phyloP scores from a whole-genome alignment of 768 basidiomycete genomes.

The Lactarius vividus region DNA sequence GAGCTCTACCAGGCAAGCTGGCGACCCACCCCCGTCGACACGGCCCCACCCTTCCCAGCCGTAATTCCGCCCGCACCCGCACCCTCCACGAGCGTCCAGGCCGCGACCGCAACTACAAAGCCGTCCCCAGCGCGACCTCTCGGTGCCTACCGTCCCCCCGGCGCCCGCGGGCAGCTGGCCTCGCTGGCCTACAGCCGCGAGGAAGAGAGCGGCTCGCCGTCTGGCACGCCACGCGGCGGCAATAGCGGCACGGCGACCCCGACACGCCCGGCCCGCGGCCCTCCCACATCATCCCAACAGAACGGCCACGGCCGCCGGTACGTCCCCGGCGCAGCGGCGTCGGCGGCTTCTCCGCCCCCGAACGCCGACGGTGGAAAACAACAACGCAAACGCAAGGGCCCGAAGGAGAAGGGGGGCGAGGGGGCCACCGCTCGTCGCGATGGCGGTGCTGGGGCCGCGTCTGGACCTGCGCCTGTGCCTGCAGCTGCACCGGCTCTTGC shows the following conservation, averaged over 20 bases:
- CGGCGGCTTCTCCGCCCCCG: slow-evolving; percentile 42
- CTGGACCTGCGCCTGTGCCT: slow-evolving; percentile 4
- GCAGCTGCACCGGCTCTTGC: slow-evolving; percentile 37
- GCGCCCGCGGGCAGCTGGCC: slow-evolving; percentile 85
- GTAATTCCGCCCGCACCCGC: slow-evolving; percentile 66
- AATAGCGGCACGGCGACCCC: slow-evolving; percentile 65
- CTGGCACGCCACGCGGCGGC: slow-evolving; percentile 33
- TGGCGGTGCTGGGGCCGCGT: slow-evolving; percentile 28
- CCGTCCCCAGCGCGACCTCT: slow-evolving; percentile 61
- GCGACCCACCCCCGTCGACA: slow-evolving; percentile 71
- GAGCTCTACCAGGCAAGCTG: slow-evolving; percentile 90
- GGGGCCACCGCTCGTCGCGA: slow-evolving; percentile 33
- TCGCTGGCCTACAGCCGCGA: slow-evolving; percentile 89
- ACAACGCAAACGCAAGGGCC: slow-evolving; percentile 55
- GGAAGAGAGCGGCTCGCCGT: slow-evolving; percentile 75
- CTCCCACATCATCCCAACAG: slow-evolving; percentile 44
- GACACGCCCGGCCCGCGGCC: slow-evolving; percentile 57
- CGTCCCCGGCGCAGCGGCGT: slow-evolving; percentile 72
- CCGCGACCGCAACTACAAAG: slow-evolving; percentile 50
- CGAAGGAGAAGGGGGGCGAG: slow-evolving; percentile 43
- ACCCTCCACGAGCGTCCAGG: slow-evolving; percentile 56
- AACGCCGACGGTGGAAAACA: slow-evolving; percentile 48
- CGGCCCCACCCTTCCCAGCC: slow-evolving; percentile 63
- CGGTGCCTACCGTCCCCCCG: slow-evolving; percentile 92
- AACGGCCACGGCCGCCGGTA: slow-evolving; percentile 47